Evolutionary conservation across 2,329 filamentous ascomycete species (phyloP).

Genomic region (Coniochaeta sp.): DNA sequence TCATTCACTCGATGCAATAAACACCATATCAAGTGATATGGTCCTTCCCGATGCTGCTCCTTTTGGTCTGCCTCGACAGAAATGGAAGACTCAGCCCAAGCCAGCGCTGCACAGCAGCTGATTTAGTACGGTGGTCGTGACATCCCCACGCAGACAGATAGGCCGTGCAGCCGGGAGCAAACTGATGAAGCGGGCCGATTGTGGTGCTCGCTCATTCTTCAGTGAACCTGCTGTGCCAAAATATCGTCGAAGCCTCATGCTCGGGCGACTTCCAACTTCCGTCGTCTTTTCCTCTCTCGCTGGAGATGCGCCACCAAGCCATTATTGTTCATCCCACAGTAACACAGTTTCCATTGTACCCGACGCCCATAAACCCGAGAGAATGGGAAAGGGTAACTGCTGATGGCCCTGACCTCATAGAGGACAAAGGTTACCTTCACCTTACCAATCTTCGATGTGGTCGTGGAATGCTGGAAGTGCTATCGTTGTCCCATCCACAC

Average conservation of each 20-base stretch:
- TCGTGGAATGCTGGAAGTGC: not conserved
- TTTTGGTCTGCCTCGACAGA: not conserved
- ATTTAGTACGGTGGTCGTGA: not conserved
- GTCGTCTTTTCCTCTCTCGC: too few species aligned
- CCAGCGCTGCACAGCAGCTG: not conserved
- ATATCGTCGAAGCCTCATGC: too few species aligned
- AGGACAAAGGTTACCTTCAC: not conserved
- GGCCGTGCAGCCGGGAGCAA: not conserved
- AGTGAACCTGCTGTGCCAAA: too few species aligned
- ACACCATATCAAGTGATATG: not conserved
- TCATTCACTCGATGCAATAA: not conserved
- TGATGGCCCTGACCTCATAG: not conserved
- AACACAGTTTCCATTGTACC: too few species aligned
- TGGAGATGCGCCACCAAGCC: too few species aligned
- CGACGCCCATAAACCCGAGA: too few species aligned
- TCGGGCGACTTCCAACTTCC: too few species aligned
- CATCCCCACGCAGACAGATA: not conserved
- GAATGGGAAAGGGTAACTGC: too few species aligned
- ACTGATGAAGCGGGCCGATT: not conserved
- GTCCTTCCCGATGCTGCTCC: not conserved
- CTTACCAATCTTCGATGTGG: not conserved
- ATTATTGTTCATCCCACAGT: too few species aligned
- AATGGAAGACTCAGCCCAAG: not conserved
- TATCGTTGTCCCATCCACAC: not conserved
- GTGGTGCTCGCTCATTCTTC: not conserved